phyloP scores from a whole-genome alignment of 2,329 filamentous ascomycete genomes.

The Tetracladium maxilliforme region DNA sequence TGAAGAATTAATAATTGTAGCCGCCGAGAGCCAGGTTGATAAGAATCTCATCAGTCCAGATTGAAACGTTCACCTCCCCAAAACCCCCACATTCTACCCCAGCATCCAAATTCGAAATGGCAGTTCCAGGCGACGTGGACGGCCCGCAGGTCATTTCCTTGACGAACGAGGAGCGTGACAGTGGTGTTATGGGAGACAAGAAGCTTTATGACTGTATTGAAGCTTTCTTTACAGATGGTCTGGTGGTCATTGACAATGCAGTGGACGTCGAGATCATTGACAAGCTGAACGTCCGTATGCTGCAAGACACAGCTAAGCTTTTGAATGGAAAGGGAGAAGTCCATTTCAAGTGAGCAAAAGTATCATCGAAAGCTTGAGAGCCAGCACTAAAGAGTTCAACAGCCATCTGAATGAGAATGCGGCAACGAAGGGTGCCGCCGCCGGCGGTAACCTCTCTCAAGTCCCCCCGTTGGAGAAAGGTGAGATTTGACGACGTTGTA shows the following conservation, averaged over 20 bases:
- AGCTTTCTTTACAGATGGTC: constrained; percentile 30
- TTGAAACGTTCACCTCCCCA: too few relatives aligned
- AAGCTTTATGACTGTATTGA: constrained; percentile 13
- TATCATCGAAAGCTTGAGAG: too few relatives aligned
- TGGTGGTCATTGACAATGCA: constrained; percentile 37
- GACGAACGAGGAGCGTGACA: constrained; percentile 11
- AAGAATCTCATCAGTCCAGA: too few relatives aligned
- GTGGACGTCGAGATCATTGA: constrained; percentile 34
- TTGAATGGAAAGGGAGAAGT: constrained; percentile 7
- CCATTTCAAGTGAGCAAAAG: constrained; percentile 6
- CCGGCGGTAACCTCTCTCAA: constrained; percentile 10
- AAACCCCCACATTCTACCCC: too few relatives aligned
- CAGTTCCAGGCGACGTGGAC: too few relatives aligned
- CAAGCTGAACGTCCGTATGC: constrained; percentile 40
- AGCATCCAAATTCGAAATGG: too few relatives aligned
- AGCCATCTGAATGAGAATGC: too few relatives aligned
- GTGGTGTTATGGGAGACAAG: constrained; percentile 10
- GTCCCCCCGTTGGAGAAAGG: constrained; percentile 9
- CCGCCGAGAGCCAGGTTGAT: too few relatives aligned
- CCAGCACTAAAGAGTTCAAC: too few relatives aligned
- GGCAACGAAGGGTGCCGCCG: too few relatives aligned
- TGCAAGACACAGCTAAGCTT: constrained; percentile 13
- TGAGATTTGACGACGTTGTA: constrained; percentile 1
- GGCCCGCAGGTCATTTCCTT: too few relatives aligned
- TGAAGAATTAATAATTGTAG: too few relatives aligned